phyloP scores from a whole-genome alignment of 192 early-diverging fungal species.

The Entomortierella beljakovae region DNA sequence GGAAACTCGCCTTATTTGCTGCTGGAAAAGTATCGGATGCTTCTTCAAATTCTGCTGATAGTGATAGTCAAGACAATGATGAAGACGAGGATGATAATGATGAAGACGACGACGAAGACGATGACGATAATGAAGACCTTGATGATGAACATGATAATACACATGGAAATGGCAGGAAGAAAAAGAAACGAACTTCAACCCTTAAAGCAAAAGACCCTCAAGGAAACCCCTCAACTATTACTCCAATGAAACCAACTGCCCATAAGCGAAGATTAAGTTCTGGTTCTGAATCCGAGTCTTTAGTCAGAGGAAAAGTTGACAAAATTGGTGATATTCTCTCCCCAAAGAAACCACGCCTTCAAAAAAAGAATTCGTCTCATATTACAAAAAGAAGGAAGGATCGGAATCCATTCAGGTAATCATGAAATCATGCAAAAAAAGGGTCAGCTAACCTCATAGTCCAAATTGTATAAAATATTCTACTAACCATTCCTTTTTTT shows the following conservation, averaged over 20 bases:
- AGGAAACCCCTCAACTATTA: neutral
- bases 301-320: constrained; percentile 9
- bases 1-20: constrained; percentile 57
- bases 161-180: constrained; percentile 18
- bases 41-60: constrained; percentile 31
- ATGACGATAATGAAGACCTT: constrained; percentile 13
- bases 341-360: constrained; percentile 35
- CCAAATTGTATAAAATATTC: no score
- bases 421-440: constrained; percentile 12
- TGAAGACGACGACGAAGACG: constrained; percentile 17
- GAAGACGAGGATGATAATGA: constrained; percentile 28
- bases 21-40: constrained; percentile 40
- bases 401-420: constrained; percentile 56
- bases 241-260: neutral
- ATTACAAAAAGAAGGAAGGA: constrained; percentile 32
- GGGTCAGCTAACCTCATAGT: no score
- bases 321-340: constrained; percentile 24
- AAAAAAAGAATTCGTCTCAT: constrained; percentile 34
- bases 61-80: constrained; percentile 17
- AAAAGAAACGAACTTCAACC: constrained; percentile 10
- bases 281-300: constrained; percentile 34
- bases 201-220: neutral
- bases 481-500: no score
- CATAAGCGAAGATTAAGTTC: constrained; percentile 41
- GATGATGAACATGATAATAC: neutral